These are phyloP conservation scores for Plantago coronopus DNA, from an alignment of 305 asterid genomes.

Conservation along the genomic window DNA sequence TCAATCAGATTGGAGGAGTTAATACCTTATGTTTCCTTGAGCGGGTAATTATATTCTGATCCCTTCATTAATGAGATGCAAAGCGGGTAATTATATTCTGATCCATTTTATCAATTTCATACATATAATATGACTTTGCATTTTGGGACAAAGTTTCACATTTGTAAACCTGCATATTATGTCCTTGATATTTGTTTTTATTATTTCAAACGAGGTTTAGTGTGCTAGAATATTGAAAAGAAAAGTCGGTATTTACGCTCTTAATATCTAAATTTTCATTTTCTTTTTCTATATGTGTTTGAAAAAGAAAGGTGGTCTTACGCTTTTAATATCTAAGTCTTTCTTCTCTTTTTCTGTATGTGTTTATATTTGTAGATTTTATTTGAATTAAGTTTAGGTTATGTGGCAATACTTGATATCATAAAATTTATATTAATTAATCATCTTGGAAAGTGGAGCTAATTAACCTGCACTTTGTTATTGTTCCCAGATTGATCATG, in stretches of 20 bases:
- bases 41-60: constrained; percentile 46
- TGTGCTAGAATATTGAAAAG: too few relatives aligned
- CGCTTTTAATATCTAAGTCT: background rate
- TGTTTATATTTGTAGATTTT: too few relatives aligned
- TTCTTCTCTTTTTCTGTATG: too few relatives aligned
- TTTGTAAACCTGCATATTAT: too few relatives aligned
- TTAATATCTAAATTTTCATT: too few relatives aligned
- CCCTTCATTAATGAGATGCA: background rate
- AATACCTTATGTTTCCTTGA: constrained; percentile 87
- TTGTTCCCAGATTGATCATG: constrained; percentile 53
- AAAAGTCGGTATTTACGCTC: background rate
- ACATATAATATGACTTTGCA: background rate
- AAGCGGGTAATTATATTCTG: constrained; percentile 52
- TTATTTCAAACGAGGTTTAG: background rate
- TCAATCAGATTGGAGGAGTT: constrained; percentile 93
- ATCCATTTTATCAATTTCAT: constrained; percentile 1
- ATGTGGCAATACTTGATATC: background rate
- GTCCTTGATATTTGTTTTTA: background rate
- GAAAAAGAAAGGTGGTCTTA: too few relatives aligned
- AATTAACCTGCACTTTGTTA: constrained; percentile 11
- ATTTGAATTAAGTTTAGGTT: too few relatives aligned
- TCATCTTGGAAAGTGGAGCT: constrained; percentile 10
- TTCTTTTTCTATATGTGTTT: too few relatives aligned
- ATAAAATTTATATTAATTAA: constrained; percentile 1
- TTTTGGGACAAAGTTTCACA: too few relatives aligned